Base-by-base conservation (phyloP, 176 grass and related monocot genomes). In the Luzula sylvatica region DNA sequence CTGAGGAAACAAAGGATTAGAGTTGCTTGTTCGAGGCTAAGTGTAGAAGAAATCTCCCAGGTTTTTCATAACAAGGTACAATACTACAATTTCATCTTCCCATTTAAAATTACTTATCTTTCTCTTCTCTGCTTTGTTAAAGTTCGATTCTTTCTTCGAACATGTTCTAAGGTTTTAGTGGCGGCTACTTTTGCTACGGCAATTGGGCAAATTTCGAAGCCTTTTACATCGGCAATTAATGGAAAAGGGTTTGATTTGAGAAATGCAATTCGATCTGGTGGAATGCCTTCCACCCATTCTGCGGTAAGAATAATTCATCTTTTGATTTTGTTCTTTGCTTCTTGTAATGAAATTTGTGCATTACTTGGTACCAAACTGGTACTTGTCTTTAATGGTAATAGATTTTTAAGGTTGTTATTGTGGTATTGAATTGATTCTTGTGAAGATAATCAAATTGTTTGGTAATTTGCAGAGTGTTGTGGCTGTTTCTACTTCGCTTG, bases 221-320 rank as follows among this genome's bases (percentile, higher is more conserved):
- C 78, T 0, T 77, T 96, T 54, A 80, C 81, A 2, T 76, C 58
- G 14, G 58, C 52, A 52, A 2, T 24, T 26, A 26, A 50, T 25
- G 71, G 67, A 6, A 59, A 59, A 60, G 61, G 53, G 20, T 28
- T 96, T 59, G 74, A 86, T 56, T 55, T 71, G 38, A 82, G 27
- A 62, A 66, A 69, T 23, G 65, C 65, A 8, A 55, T 79, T 67
- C 71, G 65, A 13, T 67, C 92, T 2, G 81, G 85, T 26, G 85
- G 92, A 52, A 89, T 96, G 92, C 92, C 92, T 59, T 96, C 92
- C 3, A 89, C 92, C 3, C 85, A 96, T 77, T 86, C 92, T 2
- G 67, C 81, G 39, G 92, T 96, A 45, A 82, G 74, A 71, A 46
- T 12, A 53, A 50, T 50, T 44, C 17, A 26, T 25, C 46, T 15